Evolutionary conservation across 331 rosid species (phyloP).

Genomic region (Rosa hybrid): DNA sequence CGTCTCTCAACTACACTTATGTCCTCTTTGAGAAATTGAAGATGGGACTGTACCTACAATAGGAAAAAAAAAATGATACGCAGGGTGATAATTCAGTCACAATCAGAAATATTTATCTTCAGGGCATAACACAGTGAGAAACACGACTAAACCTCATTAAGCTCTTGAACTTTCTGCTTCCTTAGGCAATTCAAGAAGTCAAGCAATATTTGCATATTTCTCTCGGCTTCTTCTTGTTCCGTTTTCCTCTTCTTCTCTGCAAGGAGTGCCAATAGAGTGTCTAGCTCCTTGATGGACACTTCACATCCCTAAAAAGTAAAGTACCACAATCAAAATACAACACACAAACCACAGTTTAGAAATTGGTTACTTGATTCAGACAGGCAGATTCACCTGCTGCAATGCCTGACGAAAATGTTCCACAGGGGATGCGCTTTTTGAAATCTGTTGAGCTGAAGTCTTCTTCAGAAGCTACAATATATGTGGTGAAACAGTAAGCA

Average conservation of each 20-base stretch:
- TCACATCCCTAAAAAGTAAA: slow-evolving; percentile 73
- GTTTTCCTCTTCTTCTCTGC: slow-evolving; percentile 92
- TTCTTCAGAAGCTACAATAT: slow-evolving; percentile 84
- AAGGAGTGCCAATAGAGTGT: slow-evolving; percentile 72
- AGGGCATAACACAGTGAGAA: not conserved
- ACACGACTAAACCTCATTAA: slow-evolving; percentile 67
- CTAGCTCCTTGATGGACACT: slow-evolving; percentile 83
- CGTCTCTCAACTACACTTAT: slow-evolving; percentile 82
- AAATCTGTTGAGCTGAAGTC: slow-evolving; percentile 75
- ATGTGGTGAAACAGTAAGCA: slow-evolving; percentile 60
- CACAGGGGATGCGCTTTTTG: slow-evolving; percentile 78
- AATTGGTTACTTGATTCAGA: not conserved
- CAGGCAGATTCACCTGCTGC: slow-evolving; percentile 59
- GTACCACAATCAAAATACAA: slow-evolving; percentile 3
- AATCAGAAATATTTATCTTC: slow-evolving; percentile 13
- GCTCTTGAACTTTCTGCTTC: slow-evolving; percentile 83
- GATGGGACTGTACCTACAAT: slow-evolving; percentile 86
- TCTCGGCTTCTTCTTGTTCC: slow-evolving; percentile 97
- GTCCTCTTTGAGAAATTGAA: slow-evolving; percentile 90
- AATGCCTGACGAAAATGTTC: slow-evolving; percentile 77
- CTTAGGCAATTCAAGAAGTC: slow-evolving; percentile 89
- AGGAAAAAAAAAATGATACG: slow-evolving; percentile 20
- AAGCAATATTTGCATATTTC: slow-evolving; percentile 90
- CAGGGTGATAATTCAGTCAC: slow-evolving; percentile 8
- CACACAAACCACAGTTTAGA: not conserved